phyloP scores from a whole-genome alignment of 805 yeast species.

The Candida yuanshanica region DNA sequence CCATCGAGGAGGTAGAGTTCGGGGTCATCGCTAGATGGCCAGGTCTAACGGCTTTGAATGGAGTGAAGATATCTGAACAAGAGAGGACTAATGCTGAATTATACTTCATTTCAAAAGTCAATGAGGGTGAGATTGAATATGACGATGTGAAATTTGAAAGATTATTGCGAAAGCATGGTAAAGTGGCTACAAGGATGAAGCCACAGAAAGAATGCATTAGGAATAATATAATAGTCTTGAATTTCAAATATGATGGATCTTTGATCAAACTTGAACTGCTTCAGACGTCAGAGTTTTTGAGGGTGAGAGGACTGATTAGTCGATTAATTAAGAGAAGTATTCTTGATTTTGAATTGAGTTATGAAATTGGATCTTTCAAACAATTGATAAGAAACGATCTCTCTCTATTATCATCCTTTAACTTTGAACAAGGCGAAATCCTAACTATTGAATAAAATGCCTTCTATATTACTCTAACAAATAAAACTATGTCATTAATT shows the following conservation, averaged over 20 bases:
- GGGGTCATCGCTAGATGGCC: constrained; percentile 43
- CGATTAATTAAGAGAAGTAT: constrained; percentile 19
- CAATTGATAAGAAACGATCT: constrained; percentile 22
- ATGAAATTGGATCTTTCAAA: constrained; percentile 16
- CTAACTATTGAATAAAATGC: constrained; percentile 5
- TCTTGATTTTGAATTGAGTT: constrained; percentile 21
- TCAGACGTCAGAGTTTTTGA: constrained; percentile 28
- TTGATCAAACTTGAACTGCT: constrained; percentile 16
- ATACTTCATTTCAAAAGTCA: constrained; percentile 51
- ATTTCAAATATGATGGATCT: constrained; percentile 1
- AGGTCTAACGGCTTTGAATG: constrained; percentile 44
- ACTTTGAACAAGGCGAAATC: constrained; percentile 14
- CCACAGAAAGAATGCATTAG: neutral
- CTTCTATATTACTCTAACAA: too few relatives aligned
- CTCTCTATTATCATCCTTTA: constrained; percentile 19
- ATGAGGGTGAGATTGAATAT: constrained; percentile 22
- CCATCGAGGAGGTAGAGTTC: constrained; percentile 22
- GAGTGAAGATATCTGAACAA: constrained; percentile 39
- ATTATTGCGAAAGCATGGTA: constrained; percentile 34
- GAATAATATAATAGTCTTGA: constrained; percentile 2
- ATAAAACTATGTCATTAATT: too few relatives aligned
- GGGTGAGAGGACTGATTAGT: constrained; percentile 30
- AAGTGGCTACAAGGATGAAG: neutral
- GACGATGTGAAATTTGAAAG: constrained; percentile 34
- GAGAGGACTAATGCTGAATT: constrained; percentile 64